A percentile compares a stretch with the other conserved stretches of the same genome.
Conservation (phyloP, 495 filamentous ascomycete species). For the Daldinia caldariorum region DNA sequence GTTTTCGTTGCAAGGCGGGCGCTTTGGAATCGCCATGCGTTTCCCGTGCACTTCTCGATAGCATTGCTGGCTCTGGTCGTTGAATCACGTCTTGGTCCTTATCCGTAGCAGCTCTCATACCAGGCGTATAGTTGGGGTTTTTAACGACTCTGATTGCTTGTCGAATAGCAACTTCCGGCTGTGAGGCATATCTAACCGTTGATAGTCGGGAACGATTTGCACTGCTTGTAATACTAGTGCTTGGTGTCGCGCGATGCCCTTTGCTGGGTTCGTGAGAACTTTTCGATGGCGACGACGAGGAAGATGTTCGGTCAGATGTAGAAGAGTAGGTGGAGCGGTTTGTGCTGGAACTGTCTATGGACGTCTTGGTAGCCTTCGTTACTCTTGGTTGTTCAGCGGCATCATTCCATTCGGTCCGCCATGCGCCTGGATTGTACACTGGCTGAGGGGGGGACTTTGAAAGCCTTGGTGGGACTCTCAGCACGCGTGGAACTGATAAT, state of each 20-base stretch:
- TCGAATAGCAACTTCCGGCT: constrained; percentile 46
- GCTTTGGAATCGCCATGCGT: neutral
- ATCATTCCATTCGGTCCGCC: constrained; percentile 44
- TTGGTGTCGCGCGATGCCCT: constrained; percentile 35
- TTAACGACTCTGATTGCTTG: constrained; percentile 43
- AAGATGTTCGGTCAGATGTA: constrained; percentile 12
- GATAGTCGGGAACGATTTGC: constrained; percentile 41
- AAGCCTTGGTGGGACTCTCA: constrained; percentile 13
- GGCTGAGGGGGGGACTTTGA: constrained; percentile 39
- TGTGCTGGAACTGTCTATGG: constrained; percentile 3
- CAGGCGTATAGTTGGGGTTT: constrained; percentile 40
- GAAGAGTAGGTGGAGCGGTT: constrained; percentile 17
- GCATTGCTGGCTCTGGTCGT: constrained; percentile 25
- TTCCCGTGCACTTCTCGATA: constrained; percentile 1
- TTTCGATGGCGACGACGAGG: constrained; percentile 1
- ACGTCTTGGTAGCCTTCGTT: neutral
- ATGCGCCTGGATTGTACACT: constrained; percentile 41
- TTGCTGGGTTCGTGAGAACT: constrained; percentile 2
- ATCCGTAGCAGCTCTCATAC: neutral
- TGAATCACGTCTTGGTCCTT: constrained; percentile 6
- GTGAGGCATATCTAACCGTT: constrained; percentile 44
- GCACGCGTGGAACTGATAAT: constrained; percentile 16
- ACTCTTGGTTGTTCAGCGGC: constrained; percentile 20
- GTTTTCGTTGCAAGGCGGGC: constrained; percentile 18
- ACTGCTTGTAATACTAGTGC: constrained; percentile 43